Percentiles rank a stretch among this genome's conserved stretches.
Conservation (phyloP, 306 rosid species). For the Luffa aegyptiaca region DNA sequence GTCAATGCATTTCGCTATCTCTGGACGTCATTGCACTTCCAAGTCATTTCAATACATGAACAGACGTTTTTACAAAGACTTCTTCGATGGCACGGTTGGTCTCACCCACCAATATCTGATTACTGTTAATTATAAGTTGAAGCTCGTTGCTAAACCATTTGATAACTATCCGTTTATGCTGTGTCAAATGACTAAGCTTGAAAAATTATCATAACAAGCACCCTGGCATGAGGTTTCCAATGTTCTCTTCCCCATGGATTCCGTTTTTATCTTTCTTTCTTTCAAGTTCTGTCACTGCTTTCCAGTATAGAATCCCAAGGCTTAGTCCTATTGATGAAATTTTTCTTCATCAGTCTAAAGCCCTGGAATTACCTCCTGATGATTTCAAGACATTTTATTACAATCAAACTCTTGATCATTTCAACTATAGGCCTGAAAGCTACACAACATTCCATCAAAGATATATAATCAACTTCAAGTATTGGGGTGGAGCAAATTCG, state of each 20-base stretch:
- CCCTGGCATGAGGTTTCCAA: background rate
- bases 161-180: no score
- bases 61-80: background rate
- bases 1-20: no score
- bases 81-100: background rate
- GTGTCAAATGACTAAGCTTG: background rate
- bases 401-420: conserved; percentile 58
- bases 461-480: conserved; percentile 44
- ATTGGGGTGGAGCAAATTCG: conserved; percentile 59
- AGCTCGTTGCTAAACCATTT: background rate
- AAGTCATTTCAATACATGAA: background rate
- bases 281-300: conserved; percentile 13
- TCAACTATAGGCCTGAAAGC: conserved; percentile 55
- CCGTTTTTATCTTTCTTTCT: conserved; percentile 10
- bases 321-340: conserved; percentile 12
- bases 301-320: conserved; percentile 26
- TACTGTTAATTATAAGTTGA: background rate
- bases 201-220: background rate
- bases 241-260: conserved; percentile 13
- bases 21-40: no score
- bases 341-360: conserved; percentile 12
- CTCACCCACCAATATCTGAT: background rate
- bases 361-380: background rate
- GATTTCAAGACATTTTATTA: conserved; percentile 39
- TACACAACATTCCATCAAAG: conserved; percentile 48